These are phyloP conservation scores for Phyllostachys edulis DNA, from an alignment of 176 grass and related monocot genomes.

Conservation along the genomic window DNA sequence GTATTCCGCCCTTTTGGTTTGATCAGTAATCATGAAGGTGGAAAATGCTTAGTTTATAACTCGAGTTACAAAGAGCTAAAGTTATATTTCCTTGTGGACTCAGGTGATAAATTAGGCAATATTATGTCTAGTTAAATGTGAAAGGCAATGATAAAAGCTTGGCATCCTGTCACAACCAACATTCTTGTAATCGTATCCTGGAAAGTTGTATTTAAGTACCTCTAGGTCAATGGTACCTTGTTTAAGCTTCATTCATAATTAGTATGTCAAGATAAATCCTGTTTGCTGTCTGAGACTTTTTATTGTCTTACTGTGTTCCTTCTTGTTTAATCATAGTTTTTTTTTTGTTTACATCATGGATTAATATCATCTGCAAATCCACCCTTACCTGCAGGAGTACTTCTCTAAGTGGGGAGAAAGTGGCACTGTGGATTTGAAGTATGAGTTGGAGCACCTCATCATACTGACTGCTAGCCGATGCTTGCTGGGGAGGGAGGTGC, in stretches of 20 bases:
- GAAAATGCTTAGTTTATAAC: not conserved
- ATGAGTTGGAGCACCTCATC: conserved; percentile 96
- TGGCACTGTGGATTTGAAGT: conserved; percentile 89
- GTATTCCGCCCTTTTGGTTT: too few relatives aligned
- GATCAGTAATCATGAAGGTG: too few relatives aligned
- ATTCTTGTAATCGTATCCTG: not conserved
- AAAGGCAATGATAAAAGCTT: not conserved
- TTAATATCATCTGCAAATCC: conserved; percentile 4
- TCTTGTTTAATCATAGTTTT: not conserved
- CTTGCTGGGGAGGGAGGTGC: conserved; percentile 86
- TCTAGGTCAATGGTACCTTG: not conserved
- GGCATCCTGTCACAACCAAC: not conserved
- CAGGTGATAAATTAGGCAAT: not conserved
- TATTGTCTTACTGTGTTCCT: not conserved
- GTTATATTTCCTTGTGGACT: too few relatives aligned
- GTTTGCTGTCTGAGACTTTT: not conserved
- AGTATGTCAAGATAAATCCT: not conserved
- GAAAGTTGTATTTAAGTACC: not conserved
- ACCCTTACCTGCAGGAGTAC: conserved; percentile 61
- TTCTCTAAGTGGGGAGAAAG: conserved; percentile 98
- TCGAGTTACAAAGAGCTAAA: not conserved
- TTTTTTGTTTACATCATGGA: not conserved
- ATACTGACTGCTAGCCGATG: conserved; percentile 95
- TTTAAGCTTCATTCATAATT: not conserved
- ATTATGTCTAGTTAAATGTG: not conserved